Evolutionary conservation across 1,284 basidiomycete species (phyloP).

Genomic region (Fomitopsis palustris): DNA sequence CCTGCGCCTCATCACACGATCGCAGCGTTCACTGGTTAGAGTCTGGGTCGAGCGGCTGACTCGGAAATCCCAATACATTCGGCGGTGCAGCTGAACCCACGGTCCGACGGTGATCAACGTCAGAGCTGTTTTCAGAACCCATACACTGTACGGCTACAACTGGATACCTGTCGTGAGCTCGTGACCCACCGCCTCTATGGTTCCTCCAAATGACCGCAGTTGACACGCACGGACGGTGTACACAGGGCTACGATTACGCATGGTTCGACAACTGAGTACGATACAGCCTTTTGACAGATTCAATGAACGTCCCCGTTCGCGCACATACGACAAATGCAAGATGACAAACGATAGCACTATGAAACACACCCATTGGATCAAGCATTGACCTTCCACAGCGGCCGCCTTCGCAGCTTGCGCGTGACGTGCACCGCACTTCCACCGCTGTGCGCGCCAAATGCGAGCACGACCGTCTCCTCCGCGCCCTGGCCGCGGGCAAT

Average conservation of each 20-base stretch:
- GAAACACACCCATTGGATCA: constrained; percentile 9
- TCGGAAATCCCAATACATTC: no score
- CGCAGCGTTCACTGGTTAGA: no score
- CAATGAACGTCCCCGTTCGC: neutral
- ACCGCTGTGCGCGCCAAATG: constrained; percentile 69
- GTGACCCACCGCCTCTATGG: no score
- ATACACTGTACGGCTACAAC: no score
- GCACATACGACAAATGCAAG: constrained; percentile 5
- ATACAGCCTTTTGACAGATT: neutral
- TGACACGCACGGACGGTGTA: neutral
- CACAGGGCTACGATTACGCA: neutral
- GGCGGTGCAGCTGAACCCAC: no score
- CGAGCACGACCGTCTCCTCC: constrained; percentile 83
- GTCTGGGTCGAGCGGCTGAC: no score
- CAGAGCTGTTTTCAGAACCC: no score
- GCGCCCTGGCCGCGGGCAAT: constrained; percentile 58
- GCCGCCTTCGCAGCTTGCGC: constrained; percentile 77
- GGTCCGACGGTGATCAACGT: no score
- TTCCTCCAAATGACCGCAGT: neutral
- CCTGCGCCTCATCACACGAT: neutral
- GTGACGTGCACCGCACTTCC: constrained; percentile 82
- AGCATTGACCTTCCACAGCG: constrained; percentile 84
- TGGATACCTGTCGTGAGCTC: no score
- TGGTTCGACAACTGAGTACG: neutral
- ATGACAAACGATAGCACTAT: constrained; percentile 5